Evolutionary conservation across 768 basidiomycete species (phyloP).

Genomic region (Tylopilus felleus): DNA sequence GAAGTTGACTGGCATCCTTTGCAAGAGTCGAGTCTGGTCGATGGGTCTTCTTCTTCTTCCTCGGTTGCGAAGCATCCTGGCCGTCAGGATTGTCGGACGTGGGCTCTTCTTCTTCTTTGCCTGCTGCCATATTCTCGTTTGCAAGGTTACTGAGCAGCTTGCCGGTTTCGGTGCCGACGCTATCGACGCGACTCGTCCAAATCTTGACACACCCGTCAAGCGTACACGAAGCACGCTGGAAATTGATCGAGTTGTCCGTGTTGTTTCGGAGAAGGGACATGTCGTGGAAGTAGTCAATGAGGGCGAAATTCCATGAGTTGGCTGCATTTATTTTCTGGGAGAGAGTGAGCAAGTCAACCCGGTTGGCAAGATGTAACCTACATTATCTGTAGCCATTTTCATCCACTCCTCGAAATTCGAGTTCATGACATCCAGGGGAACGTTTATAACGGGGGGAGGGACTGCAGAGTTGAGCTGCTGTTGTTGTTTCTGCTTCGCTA

Average conservation of each 20-base stretch:
- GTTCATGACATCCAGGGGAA: conserved; percentile 80
- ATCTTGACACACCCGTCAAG: conserved; percentile 99
- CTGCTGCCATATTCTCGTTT: conserved; percentile 56
- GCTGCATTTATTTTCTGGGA: conserved; percentile 95
- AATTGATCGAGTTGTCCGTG: conserved; percentile 95
- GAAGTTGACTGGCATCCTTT: conserved; percentile 75
- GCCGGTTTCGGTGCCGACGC: conserved; percentile 93
- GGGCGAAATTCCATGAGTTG: conserved; percentile 96
- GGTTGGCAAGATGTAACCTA: conserved; percentile 31
- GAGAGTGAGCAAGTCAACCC: conserved; percentile 6
- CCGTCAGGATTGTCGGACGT: conserved; percentile 64
- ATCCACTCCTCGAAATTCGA: conserved; percentile 99
- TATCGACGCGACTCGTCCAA: conserved; percentile 97
- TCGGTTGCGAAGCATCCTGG: conserved; percentile 54
- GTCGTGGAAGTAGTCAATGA: conserved; percentile 99
- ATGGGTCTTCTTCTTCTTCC: conserved; percentile 61
- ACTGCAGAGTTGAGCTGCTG: conserved; percentile 60
- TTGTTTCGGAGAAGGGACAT: conserved; percentile 94
- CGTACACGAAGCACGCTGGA: conserved; percentile 96
- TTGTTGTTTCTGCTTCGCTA: conserved; percentile 53
- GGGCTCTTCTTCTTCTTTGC: conserved; percentile 53
- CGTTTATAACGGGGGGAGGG: conserved; percentile 52
- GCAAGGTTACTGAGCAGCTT: conserved; percentile 90
- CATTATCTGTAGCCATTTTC: conserved; percentile 99
- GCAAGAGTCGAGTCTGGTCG: conserved; percentile 84